These are phyloP conservation scores for Didymella lethalis DNA, from an alignment of 2,329 filamentous ascomycete genomes.

Conservation along the genomic window DNA sequence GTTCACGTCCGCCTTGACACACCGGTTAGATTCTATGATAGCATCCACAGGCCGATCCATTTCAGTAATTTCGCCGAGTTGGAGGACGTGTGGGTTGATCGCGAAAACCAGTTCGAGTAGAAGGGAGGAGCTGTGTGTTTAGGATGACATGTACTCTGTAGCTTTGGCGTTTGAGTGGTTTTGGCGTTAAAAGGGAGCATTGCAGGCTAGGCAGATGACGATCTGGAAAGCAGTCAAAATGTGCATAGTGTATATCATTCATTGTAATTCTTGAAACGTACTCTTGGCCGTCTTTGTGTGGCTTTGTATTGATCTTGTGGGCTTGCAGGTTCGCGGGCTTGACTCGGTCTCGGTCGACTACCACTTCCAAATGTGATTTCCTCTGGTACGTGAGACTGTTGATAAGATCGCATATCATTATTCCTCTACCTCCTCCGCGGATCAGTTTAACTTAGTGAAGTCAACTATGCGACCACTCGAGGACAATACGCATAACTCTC, in stretches of 20 bases:
- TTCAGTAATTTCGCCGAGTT: slow-evolving; percentile 98
- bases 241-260: slow-evolving; percentile 36
- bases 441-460: no score
- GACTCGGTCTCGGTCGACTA: background rate
- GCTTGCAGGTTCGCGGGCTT: background rate
- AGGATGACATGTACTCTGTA: slow-evolving; percentile 6
- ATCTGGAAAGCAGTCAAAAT: slow-evolving; percentile 21
- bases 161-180: slow-evolving; percentile 15
- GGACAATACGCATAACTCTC: background rate
- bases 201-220: slow-evolving; percentile 15
- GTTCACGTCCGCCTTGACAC: slow-evolving; percentile 94
- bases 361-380: background rate
- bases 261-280: slow-evolving; percentile 10
- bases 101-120: slow-evolving; percentile 89
- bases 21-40: slow-evolving; percentile 86
- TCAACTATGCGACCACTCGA: no score
- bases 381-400: background rate
- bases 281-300: background rate
- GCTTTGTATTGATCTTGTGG: background rate
- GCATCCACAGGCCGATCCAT: slow-evolving; percentile 89
- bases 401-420: background rate
- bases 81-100: slow-evolving; percentile 95
- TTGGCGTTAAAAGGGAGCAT: slow-evolving; percentile 23
- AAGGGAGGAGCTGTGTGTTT: slow-evolving; percentile 1
- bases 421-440: no score